phyloP scores from a whole-genome alignment of 2,329 filamentous ascomycete genomes.

The Xenoacremonium recifei region DNA sequence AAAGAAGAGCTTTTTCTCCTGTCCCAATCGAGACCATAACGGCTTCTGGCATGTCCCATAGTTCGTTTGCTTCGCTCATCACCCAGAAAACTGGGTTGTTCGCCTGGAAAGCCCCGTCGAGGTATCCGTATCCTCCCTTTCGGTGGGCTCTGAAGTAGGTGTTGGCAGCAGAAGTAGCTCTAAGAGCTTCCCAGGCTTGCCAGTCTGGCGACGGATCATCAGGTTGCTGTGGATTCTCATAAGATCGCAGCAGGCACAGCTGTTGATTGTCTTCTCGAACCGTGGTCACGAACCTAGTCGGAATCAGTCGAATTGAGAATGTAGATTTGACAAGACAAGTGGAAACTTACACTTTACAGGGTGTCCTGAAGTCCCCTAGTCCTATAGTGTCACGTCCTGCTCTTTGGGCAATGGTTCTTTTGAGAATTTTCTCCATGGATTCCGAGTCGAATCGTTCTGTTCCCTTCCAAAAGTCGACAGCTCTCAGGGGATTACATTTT shows the following conservation, averaged over 20 bases:
- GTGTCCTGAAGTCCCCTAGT: background rate
- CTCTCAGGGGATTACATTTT: background rate
- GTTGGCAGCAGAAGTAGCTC: background rate
- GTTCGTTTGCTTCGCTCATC: background rate
- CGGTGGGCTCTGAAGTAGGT: background rate
- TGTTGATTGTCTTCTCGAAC: background rate
- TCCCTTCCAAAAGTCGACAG: background rate
- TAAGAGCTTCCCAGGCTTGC: background rate
- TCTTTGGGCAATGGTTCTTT: background rate
- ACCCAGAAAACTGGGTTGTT: background rate
- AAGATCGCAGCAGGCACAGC: background rate
- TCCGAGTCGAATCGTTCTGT: background rate
- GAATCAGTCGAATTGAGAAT: background rate
- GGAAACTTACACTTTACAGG: background rate
- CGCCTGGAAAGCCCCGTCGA: background rate
- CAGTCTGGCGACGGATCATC: background rate
- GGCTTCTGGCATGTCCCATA: background rate
- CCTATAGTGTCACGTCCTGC: background rate
- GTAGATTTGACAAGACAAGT: background rate
- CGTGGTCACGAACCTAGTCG: background rate
- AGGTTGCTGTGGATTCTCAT: background rate
- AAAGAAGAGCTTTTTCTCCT: background rate
- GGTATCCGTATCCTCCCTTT: background rate
- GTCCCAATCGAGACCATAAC: constrained; percentile 1
- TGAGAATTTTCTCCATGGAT: background rate